These are phyloP conservation scores for Metschnikowia picachoensis DNA, from an alignment of 805 yeast genomes.

Conservation along the genomic window DNA sequence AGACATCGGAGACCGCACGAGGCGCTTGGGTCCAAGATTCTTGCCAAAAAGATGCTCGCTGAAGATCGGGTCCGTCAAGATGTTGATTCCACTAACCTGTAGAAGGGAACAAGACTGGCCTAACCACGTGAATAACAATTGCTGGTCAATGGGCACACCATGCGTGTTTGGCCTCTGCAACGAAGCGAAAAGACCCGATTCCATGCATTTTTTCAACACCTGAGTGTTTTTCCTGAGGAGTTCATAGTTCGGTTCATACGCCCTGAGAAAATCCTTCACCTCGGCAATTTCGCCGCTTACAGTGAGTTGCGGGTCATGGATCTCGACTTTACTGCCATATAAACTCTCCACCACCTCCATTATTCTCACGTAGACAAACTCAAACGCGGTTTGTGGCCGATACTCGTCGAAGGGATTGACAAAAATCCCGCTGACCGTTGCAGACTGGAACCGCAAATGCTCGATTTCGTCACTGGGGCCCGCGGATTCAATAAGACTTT, in stretches of 20 bases:
- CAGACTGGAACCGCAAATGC: slow-evolving; percentile 28
- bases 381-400: slow-evolving; percentile 84
- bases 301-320: slow-evolving; percentile 31
- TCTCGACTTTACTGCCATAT: slow-evolving; percentile 34
- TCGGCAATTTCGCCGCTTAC: slow-evolving; percentile 35
- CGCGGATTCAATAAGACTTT: background rate
- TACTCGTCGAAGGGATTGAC: slow-evolving; percentile 91
- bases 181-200: slow-evolving; percentile 16
- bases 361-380: slow-evolving; percentile 71
- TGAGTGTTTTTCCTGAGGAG: slow-evolving; percentile 35
- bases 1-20: slow-evolving; percentile 71
- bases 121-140: slow-evolving; percentile 79
- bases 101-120: slow-evolving; percentile 87
- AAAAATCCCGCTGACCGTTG: slow-evolving; percentile 63
- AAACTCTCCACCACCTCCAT: slow-evolving; percentile 63
- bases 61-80: slow-evolving; percentile 85
- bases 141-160: slow-evolving; percentile 20
- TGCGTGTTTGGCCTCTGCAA: slow-evolving; percentile 9
- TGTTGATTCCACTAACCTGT: slow-evolving; percentile 65
- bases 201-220: slow-evolving; percentile 27
- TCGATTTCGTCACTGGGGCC: background rate
- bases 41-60: slow-evolving; percentile 58
- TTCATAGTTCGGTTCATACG: slow-evolving; percentile 53
- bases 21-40: slow-evolving; percentile 75
- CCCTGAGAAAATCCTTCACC: slow-evolving; percentile 56